Evolutionary conservation across 2,329 filamentous ascomycete genomes (phyloP).

Genomic region (Leptographium procerum): DNA sequence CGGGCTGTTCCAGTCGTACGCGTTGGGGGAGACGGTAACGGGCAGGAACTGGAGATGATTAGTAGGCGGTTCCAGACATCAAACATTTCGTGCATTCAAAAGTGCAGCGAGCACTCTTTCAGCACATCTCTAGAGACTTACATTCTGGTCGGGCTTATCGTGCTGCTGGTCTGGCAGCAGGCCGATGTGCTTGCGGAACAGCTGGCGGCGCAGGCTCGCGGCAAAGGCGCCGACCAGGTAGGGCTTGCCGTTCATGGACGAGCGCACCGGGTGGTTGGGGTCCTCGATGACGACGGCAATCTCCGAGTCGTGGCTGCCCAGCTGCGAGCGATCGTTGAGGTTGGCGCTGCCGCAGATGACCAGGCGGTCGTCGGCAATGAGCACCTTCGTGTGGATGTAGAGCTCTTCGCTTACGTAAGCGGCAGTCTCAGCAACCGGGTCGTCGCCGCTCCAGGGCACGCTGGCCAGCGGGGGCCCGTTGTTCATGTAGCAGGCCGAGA

Average conservation of each 20-base stretch:
- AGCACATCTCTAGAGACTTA: constrained; percentile 19
- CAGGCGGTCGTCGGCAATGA: constrained; percentile 71
- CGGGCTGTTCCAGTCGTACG: constrained; percentile 59
- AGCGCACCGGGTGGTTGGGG: constrained; percentile 50
- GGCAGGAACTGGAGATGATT: constrained; percentile 49
- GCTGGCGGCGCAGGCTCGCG: constrained; percentile 64
- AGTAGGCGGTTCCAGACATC: constrained; percentile 1
- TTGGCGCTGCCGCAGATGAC: constrained; percentile 66
- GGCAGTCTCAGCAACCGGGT: constrained; percentile 42
- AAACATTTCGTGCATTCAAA: neutral
- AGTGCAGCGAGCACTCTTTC: neutral
- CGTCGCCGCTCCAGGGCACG: neutral
- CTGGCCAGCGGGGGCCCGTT: constrained; percentile 56
- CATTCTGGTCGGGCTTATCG: constrained; percentile 56
- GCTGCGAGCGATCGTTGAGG: constrained; percentile 56
- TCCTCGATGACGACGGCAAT: constrained; percentile 83
- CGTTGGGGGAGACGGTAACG: constrained; percentile 54
- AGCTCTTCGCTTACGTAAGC: constrained; percentile 53
- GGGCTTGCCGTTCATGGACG: constrained; percentile 60
- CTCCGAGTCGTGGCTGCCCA: constrained; percentile 78
- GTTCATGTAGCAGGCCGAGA: constrained; percentile 76
- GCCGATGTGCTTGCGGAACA: constrained; percentile 85
- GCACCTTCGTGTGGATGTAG: constrained; percentile 55
- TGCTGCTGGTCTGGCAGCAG: constrained; percentile 62
- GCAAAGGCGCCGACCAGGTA: constrained; percentile 65